Evolutionary conservation across 345 rosid species (phyloP).

Genomic region (Syzygium aqueum): DNA sequence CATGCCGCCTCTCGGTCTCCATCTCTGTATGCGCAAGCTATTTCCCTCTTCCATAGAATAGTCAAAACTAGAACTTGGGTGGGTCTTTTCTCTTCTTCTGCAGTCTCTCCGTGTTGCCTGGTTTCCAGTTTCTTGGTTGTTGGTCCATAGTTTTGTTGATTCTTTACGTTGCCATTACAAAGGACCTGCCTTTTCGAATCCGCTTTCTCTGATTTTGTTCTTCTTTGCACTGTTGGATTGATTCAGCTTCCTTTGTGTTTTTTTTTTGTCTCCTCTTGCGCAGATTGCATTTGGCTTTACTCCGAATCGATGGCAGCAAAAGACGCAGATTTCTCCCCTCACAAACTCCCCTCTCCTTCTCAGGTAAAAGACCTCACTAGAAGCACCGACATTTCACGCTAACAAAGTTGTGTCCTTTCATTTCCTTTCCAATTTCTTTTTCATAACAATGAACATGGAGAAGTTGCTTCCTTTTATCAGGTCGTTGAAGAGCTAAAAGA

Average conservation of each 20-base stretch:
- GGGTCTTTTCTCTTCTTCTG: background rate
- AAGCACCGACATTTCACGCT: background rate
- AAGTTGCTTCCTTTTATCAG: constrained; percentile 12
- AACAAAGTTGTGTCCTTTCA: background rate
- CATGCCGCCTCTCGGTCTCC: background rate
- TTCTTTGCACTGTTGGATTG: constrained; percentile 3
- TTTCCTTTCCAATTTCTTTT: background rate
- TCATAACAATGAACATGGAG: background rate
- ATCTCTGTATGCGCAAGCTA: background rate
- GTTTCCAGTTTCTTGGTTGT: background rate
- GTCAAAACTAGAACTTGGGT: background rate
- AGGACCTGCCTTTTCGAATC: background rate
- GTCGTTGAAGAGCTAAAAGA: constrained; percentile 75
- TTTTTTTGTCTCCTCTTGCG: background rate
- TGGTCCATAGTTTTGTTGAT: background rate
- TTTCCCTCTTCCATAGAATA: background rate
- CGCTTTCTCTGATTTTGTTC: background rate
- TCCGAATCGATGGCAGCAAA: constrained; percentile 37
- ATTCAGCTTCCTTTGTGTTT: background rate
- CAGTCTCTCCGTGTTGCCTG: background rate
- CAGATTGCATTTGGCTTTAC: background rate
- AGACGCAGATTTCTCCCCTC: constrained; percentile 35
- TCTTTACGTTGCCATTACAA: background rate
- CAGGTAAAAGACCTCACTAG: constrained; percentile 20
- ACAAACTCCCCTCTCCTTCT: constrained; percentile 35